Evolutionary conservation across 805 yeast genomes (phyloP).

Genomic region (Yarrowia phangngaensis): DNA sequence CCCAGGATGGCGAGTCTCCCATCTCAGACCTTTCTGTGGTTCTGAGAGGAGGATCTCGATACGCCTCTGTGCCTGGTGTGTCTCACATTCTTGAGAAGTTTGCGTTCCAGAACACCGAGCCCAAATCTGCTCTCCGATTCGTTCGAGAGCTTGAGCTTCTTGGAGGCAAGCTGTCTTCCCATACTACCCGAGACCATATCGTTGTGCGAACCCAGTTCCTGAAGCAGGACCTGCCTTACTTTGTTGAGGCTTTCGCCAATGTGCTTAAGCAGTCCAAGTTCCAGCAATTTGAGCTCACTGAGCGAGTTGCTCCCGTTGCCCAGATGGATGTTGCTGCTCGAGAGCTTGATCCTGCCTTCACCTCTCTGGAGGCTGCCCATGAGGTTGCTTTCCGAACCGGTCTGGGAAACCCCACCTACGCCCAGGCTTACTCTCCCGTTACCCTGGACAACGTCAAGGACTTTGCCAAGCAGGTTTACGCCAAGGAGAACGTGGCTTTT

Average conservation of each 20-base stretch:
- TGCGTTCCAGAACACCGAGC: constrained; percentile 69
- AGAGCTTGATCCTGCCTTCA: constrained; percentile 48
- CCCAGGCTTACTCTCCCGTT: constrained; percentile 59
- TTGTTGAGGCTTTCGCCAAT: constrained; percentile 77
- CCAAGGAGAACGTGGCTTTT: constrained; percentile 65
- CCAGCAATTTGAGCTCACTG: constrained; percentile 79
- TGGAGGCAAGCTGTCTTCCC: constrained; percentile 73
- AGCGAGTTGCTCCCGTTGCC: constrained; percentile 78
- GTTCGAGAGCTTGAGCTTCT: constrained; percentile 91
- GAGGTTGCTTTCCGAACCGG: constrained; percentile 80
- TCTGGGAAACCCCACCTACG: constrained; percentile 77
- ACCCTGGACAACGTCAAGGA: constrained; percentile 60
- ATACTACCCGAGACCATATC: constrained; percentile 78
- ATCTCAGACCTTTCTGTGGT: constrained; percentile 75
- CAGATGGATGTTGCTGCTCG: constrained; percentile 52
- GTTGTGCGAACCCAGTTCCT: constrained; percentile 77
- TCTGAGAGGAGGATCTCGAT: constrained; percentile 83
- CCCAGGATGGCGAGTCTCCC: constrained; percentile 57
- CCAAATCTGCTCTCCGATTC: constrained; percentile 85
- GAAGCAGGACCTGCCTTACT: constrained; percentile 86
- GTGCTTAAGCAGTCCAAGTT: constrained; percentile 61
- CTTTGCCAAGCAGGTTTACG: constrained; percentile 65
- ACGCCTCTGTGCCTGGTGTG: constrained; percentile 63
- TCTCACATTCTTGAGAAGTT: constrained; percentile 82
- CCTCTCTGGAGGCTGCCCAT: constrained; percentile 75